Percentiles rank a stretch among this genome's conserved stretches.
These are phyloP conservation scores for Ceratobasidium sp. DNA, from an alignment of 1,284 basidiomycete genomes.

Conservation along the genomic window DNA sequence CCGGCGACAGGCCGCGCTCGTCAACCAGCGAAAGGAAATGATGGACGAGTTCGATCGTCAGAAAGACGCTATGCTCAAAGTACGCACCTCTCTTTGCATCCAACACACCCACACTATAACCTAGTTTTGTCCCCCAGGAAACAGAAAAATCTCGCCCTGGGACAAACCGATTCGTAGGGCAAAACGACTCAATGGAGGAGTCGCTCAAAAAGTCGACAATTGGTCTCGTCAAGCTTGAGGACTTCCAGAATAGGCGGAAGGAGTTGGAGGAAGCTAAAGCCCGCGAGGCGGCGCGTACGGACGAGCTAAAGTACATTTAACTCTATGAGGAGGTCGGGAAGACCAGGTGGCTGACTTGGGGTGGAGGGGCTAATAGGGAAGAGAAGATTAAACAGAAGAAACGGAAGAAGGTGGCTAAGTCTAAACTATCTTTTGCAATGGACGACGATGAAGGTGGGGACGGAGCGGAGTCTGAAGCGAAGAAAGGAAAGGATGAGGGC, in stretches of 20 bases:
- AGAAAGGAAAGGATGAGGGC: conserved; percentile 56
- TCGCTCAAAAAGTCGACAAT: conserved; percentile 93
- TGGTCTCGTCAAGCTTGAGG: conserved; percentile 92
- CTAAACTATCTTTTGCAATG: conserved; percentile 90
- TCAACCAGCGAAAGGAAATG: conserved; percentile 84
- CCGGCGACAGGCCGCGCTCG: conserved; percentile 81
- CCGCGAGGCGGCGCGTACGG: conserved; percentile 86
- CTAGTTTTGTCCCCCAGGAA: conserved; percentile 47
- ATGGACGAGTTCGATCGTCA: conserved; percentile 92
- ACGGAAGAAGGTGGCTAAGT: conserved; percentile 85
- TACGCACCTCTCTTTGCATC: conserved; percentile 16
- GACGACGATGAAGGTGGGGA: conserved; percentile 74
- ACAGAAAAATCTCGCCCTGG: conserved; percentile 79
- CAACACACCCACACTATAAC: not conserved
- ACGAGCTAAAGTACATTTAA: conserved; percentile 83
- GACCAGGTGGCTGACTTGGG: conserved; percentile 46
- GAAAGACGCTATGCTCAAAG: conserved; percentile 79
- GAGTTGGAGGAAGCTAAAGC: conserved; percentile 94
- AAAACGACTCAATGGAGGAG: conserved; percentile 96
- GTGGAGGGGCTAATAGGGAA: conserved; percentile 87
- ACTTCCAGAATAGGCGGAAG: conserved; percentile 90
- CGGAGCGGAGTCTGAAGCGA: conserved; percentile 50
- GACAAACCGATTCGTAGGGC: conserved; percentile 89
- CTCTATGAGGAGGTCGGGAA: not conserved
- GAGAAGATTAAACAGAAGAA: conserved; percentile 91